Base-by-base conservation (phyloP, 2,329 filamentous ascomycete genomes). In the Apiospora phragmitis region DNA sequence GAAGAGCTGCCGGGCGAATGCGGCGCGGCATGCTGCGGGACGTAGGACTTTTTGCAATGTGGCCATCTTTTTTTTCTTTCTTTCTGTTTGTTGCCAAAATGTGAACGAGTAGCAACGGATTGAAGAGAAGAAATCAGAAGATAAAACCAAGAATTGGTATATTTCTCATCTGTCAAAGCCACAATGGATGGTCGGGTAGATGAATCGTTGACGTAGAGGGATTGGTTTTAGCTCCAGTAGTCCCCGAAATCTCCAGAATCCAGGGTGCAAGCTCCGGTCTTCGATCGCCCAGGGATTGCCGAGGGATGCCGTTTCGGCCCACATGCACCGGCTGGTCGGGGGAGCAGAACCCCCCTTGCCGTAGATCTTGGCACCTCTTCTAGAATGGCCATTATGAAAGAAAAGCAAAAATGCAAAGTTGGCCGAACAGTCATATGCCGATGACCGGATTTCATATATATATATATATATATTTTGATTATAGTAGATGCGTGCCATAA, bases 181-280 rank as follows among this genome's bases (percentile, higher is more conserved):
- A 35, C 51, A 59, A 59, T 35, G 51, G 29, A 4, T 38, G 32
- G 4, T 35, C 43, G 5, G 47, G 24, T 49, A 9, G 26, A 69
- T 41, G 29, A 38, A 67, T 74, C 70, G 72, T 73, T 74, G 73
- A 74, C 73, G 73, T 74, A 74, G 72, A 45, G 72, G 70, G 66
- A 51, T 70, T 69, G 55, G 35, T 38, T 68, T 70, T 71, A 59
- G 68, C 51, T 65, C 71, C 66, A 43, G 65, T 68, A 47, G 43
- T 67, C 24, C 65, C 65, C 41, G 43, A 67, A 29, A n/a, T n/a
- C 41, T 24, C 59, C 67, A 42, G 26, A 67, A 26, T 24, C 59
- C 67, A 42, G 26, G 69, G 35, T 69, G 69, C 59, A 59, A 55
- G 68, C 68, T 65, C 68, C 41, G 69, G 51, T 11, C 6, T 59